These are phyloP conservation scores for Lachancea cidri DNA, from an alignment of 805 yeast species.

Conservation along the genomic window DNA sequence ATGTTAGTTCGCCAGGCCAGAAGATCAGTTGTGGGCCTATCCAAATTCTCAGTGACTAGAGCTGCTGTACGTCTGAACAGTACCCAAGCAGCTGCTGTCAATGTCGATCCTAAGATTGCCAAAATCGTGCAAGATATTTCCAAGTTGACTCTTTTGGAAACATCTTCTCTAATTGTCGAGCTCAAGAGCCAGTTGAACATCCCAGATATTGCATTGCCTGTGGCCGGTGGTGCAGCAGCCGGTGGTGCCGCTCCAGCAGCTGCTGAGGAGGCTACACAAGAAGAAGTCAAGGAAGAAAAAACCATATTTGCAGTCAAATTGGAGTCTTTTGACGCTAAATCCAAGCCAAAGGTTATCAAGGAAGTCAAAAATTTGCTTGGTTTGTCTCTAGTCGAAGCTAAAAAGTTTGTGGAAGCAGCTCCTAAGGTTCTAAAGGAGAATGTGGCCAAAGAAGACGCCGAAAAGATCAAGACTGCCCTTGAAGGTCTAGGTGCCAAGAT, in stretches of 20 bases:
- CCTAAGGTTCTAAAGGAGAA: slow-evolving; percentile 95
- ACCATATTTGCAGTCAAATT: slow-evolving; percentile 88
- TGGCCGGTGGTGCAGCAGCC: slow-evolving; percentile 55
- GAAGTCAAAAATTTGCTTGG: slow-evolving; percentile 92
- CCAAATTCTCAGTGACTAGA: slow-evolving; percentile 9
- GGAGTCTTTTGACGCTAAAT: slow-evolving; percentile 88
- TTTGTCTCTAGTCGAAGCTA: slow-evolving; percentile 89
- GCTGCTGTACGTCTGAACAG: slow-evolving; percentile 43
- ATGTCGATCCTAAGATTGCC: slow-evolving; percentile 83
- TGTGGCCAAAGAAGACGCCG: slow-evolving; percentile 96
- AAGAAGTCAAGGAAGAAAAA: slow-evolving; percentile 82
- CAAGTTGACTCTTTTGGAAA: slow-evolving; percentile 85
- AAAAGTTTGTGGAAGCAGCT: slow-evolving; percentile 96
- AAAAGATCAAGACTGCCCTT: slow-evolving; percentile 85
- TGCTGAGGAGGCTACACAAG: slow-evolving; percentile 66
- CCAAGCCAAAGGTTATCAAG: slow-evolving; percentile 96
- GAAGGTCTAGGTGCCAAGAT: slow-evolving; percentile 96
- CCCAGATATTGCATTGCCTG: slow-evolving; percentile 87
- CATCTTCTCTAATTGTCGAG: slow-evolving; percentile 79
- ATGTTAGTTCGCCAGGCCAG: slow-evolving; percentile 21
- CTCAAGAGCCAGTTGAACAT: slow-evolving; percentile 80
- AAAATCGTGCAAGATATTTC: slow-evolving; percentile 88
- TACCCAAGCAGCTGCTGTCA: slow-evolving; percentile 46
- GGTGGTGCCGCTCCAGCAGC: slow-evolving; percentile 62
- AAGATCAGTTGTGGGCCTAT: slow-evolving; percentile 12